Base-by-base conservation (phyloP, 345 rosid genomes). In the Kandelia obovata region DNA sequence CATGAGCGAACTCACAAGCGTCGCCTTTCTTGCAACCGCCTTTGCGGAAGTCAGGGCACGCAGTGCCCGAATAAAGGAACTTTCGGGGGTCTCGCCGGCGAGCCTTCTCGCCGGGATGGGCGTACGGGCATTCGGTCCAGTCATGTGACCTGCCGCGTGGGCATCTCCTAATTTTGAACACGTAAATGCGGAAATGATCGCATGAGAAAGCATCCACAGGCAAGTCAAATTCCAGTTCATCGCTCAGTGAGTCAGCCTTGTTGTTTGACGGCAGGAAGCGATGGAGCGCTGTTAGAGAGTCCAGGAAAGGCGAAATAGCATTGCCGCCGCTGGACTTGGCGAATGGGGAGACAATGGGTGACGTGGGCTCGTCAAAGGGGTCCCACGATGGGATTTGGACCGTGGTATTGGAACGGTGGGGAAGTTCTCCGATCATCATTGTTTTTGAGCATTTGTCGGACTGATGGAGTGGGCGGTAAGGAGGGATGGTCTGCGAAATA, bases 81-180 rank as follows among this genome's bases (percentile, higher is more conserved):
- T 73, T 83, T 13, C 91, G 87, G 20, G 97, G 98, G 69, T 94
- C 98, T 11, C 97, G 84, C 10, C 98, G 91, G 73, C 87, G 88
- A 20, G 98, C 97, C 80, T 88, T 94, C 81, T 94, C 98, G 9
- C 95, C 91, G 0, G 88, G 88, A 79, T 89, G 98, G 0, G 96
- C 95, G 75, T 80, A 94, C 2, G 98, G 98, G 62, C 98, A 89
- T 58, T 91, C 90, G 0, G 89, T 94, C 98, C 96, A 91, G 86
- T 94, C 96, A 77, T 91, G 98, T 78, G 89, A 82, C 9, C 87
- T 77, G 27, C 80, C 86, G 35, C 92, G 77, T 1, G 86, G 80
- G 76, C 98, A 94, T 7, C 88, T 77, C 71, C 82, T 86, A 76
- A 94, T 85, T 86, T 91, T 91, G 87, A 83, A 94, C 28, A 81